Evolutionary conservation across 805 yeast species (phyloP), one percentile per base, ranked within the genome.

Genomic region (Alloascoidea hylecoeti): DNA sequence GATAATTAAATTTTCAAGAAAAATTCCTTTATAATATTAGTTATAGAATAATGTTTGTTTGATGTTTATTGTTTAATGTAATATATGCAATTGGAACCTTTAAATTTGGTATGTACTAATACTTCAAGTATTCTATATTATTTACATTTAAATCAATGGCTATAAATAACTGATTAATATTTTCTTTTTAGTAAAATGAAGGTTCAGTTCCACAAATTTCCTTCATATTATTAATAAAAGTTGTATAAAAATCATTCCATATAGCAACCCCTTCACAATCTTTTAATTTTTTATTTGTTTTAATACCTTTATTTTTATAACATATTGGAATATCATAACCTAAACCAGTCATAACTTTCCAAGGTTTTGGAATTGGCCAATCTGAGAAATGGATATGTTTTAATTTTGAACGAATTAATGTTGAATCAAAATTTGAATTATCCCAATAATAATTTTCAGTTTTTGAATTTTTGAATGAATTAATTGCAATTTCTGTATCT

Each of bases 311-410:
- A 44, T 55, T 56, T 32, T 41, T 33, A 45, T 49, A 13, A 44
- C 44, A 34, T 44, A 35, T 9, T 41, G 33, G 15, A 57, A 38
- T 12, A 56, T 47, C 4, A 46, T 48, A n/a, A 39, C 41, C 35
- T 54, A 39, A 39, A 56, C 45, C 4, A 38, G 17, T 55, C 60
- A 13, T 43, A 19, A 3, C 60, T 59, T 3, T 55, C 85, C 85
- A 77, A 3, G 84, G 85, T 48, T 78, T 77, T 0, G 76, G 72
- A 4, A 76, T 52, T 4, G 85, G 85, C 27, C 66, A 64, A 48
- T 78, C 86, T 2, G 79, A 70, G 51, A 71, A 78, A 50, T 78
- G 86, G 18, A 75, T 50, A 39, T 72, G 58, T 46, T 65, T 68
- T 3, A 66, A 52, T 6, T 57, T 50, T 4, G 48, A 42, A 4